phyloP scores from a whole-genome alignment of 148 eudicot genomes.

The Rhododendron ferrugineum region DNA sequence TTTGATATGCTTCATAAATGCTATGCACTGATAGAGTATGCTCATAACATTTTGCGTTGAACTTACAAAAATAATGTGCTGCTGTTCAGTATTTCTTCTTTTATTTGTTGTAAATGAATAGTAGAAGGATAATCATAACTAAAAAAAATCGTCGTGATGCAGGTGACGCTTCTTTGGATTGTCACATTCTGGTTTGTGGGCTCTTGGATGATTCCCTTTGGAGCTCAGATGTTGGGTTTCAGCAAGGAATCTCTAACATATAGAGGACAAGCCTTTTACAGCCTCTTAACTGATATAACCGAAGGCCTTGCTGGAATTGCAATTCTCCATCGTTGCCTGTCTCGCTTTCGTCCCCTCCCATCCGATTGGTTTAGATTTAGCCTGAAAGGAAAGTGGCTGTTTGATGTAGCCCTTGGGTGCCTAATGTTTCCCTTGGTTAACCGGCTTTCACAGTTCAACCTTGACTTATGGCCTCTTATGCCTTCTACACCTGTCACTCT shows the following conservation, averaged over 20 bases:
- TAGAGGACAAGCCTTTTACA: constrained; percentile 78
- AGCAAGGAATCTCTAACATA: constrained; percentile 63
- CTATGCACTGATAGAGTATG: not conserved
- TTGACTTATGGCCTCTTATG: constrained; percentile 53
- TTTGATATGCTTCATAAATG: not conserved
- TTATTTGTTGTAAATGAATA: not conserved
- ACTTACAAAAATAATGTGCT: not conserved
- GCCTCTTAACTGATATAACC: constrained; percentile 67
- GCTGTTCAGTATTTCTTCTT: not conserved
- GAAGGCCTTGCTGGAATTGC: constrained; percentile 80
- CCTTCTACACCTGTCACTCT: constrained; percentile 66
- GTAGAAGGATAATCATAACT: not conserved
- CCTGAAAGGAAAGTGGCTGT: constrained; percentile 65
- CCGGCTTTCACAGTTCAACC: constrained; percentile 71
- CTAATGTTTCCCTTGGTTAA: constrained; percentile 85
- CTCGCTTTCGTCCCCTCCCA: constrained; percentile 75
- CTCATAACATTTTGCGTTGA: not conserved
- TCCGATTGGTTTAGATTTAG: constrained; percentile 70
- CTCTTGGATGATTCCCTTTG: constrained; percentile 81
- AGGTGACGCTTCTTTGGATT: constrained; percentile 78
- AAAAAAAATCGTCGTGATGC: constrained; percentile 14
- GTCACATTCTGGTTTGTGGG: constrained; percentile 79
- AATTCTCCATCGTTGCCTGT: constrained; percentile 59
- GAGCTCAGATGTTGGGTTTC: constrained; percentile 65
- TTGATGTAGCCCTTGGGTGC: constrained; percentile 74